A percentile compares a stretch with the other conserved stretches of the same genome.
Evolutionary conservation across 805 yeast genomes (phyloP).

Genomic region (Saturnispora hagleri): DNA sequence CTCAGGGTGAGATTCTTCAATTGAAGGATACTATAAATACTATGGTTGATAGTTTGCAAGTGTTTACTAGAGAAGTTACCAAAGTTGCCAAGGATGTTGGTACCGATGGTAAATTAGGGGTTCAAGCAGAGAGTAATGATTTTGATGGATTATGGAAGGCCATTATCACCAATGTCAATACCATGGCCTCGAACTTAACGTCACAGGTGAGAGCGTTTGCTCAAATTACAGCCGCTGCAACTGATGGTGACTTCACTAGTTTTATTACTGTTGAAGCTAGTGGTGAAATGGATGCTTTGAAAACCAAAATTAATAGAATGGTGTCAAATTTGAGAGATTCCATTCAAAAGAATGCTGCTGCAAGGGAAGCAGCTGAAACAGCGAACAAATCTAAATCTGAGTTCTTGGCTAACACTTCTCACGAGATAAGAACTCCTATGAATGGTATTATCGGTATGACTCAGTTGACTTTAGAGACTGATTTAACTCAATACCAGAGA

Average conservation of each 20-base stretch:
- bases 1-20: constrained; percentile 84
- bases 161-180: constrained; percentile 82
- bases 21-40: constrained; percentile 79
- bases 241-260: constrained; percentile 87
- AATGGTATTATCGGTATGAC: constrained; percentile 93
- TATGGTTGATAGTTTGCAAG: constrained; percentile 86
- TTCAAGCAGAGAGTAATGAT: constrained; percentile 83
- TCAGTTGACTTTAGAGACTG: constrained; percentile 79
- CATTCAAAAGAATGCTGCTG: constrained; percentile 85
- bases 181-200: constrained; percentile 89
- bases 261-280: constrained; percentile 86
- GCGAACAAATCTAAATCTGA: constrained; percentile 87
- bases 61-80: constrained; percentile 82
- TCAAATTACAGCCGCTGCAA: constrained; percentile 88
- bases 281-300: constrained; percentile 79
- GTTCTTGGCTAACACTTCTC: constrained; percentile 81
- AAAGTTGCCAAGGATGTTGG: constrained; percentile 90
- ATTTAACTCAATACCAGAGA: constrained; percentile 81
- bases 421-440: constrained; percentile 85
- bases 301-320: constrained; percentile 66
- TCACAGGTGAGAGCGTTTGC: constrained; percentile 91
- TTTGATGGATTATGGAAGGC: constrained; percentile 91
- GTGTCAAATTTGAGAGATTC: constrained; percentile 80
- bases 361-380: constrained; percentile 88
- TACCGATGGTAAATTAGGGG: constrained; percentile 86